Evolutionary conservation across 495 filamentous ascomycete genomes (phyloP), one percentile per base, ranked within the genome.

Genomic region (Aspergillus hancockii): DNA sequence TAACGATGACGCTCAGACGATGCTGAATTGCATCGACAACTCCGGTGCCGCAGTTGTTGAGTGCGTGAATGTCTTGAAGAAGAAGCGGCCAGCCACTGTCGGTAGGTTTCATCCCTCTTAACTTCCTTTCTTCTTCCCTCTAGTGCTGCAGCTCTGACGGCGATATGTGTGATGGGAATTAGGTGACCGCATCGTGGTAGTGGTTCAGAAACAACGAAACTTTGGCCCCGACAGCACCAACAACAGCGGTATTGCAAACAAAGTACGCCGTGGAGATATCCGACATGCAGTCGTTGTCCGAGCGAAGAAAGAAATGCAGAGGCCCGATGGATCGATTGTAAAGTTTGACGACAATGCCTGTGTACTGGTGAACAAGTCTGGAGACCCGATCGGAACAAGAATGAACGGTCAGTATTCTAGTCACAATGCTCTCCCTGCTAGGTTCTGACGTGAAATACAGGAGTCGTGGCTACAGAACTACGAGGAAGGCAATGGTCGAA

Each of bases 21-120:
- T 99, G 88, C 83, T 98, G 61, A 97, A 92, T 73, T 98, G 95
- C 86, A 97, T 99, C 86, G 95, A 99, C 88, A 99, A 99, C 83
- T 97, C 95, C 51, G 95, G 95, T 70, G 95, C 95, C 67, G 93
- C 95, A 59, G 77, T 99, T 64, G 95, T 98, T 78, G 95, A 99
- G 77, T 99, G 95, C 78, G 89, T 90, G 68, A 86, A 90, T 70
- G 90, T 98, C 49, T 75, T 98, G 64, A 90, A 89, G 71, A 93
- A 93, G 84, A 96, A 97, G 78, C 81, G 88, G 57, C 82, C 88
- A 60, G 95, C 94, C 49, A 90, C 87, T 56, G 91, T 99, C 70
- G 95, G 95, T 98, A 82, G 65, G 84, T 62, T 8, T 41, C 19
- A 23, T 16, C 25, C 19, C 53, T 25, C 4, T 10, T 16, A 12